These are phyloP conservation scores for Bryoglossum gracile DNA, from an alignment of 495 filamentous ascomycete species.

Conservation along the genomic window DNA sequence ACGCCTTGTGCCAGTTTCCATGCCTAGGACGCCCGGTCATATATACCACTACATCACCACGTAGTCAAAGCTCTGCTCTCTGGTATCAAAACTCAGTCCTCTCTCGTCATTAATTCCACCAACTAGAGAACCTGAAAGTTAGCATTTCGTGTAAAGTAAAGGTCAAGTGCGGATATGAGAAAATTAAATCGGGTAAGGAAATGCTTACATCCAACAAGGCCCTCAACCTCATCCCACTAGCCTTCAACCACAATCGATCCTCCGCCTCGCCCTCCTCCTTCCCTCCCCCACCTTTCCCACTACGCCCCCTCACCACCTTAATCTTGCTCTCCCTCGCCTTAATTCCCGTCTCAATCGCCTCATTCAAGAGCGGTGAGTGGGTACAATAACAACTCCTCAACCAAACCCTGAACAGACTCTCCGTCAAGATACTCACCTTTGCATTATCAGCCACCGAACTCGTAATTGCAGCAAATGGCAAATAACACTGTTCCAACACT, in stretches of 20 bases:
- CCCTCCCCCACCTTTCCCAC: conserved; percentile 23
- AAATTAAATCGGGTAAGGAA: no score
- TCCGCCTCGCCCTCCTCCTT: conserved; percentile 24
- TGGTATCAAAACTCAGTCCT: no score
- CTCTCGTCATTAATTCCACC: no score
- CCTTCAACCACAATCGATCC: conserved; percentile 16
- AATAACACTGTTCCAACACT: conserved; percentile 58
- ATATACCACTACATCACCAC: no score
- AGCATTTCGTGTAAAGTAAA: no score
- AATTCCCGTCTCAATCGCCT: conserved; percentile 57
- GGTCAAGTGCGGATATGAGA: no score
- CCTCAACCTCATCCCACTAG: conserved; percentile 24
- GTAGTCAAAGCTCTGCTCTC: no score
- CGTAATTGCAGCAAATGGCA: conserved; percentile 64
- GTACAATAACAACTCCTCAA: conserved; percentile 33
- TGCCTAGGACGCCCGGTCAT: no score
- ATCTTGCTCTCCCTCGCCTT: conserved; percentile 39
- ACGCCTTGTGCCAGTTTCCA: no score
- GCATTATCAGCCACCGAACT: conserved; percentile 63
- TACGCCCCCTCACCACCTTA: conserved; percentile 23
- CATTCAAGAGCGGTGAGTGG: conserved; percentile 39
- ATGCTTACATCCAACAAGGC: no score
- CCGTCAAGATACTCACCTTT: conserved; percentile 70
- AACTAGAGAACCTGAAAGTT: no score
- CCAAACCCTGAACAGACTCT: conserved; percentile 61